These are phyloP conservation scores for Pythium brassicae DNA, from an alignment of 352 stramenopile species.

Conservation along the genomic window DNA sequence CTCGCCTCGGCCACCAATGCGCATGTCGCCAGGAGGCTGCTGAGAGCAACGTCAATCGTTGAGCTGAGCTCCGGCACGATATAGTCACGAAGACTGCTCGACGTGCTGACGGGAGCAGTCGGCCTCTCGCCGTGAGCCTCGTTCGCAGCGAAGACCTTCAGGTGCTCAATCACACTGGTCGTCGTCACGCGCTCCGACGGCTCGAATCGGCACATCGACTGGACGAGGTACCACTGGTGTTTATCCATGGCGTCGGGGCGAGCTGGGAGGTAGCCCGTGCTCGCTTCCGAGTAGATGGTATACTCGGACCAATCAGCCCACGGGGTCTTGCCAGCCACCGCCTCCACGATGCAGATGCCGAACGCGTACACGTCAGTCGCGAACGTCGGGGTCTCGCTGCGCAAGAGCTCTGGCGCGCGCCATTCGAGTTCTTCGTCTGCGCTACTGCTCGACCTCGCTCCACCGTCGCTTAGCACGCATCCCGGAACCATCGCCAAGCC, in stretches of 20 bases:
- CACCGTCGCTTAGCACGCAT: conserved; percentile 11
- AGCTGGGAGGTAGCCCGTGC: background rate
- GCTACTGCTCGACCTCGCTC: too few species aligned
- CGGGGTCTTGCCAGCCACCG: conserved; percentile 3
- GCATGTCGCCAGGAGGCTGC: background rate
- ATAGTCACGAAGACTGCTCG: background rate
- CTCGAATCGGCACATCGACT: conserved; percentile 9
- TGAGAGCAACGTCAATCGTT: background rate
- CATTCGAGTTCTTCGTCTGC: conserved; percentile 12
- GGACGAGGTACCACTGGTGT: conserved; percentile 6
- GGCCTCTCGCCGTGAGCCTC: background rate
- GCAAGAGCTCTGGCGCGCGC: conserved; percentile 26
- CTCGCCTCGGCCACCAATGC: background rate
- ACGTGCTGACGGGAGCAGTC: background rate
- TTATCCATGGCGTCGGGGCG: background rate
- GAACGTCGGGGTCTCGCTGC: conserved; percentile 8
- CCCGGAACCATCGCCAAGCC: conserved; percentile 24
- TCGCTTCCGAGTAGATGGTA: background rate
- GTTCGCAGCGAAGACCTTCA: conserved; percentile 4
- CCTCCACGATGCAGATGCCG: conserved; percentile 47
- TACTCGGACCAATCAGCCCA: conserved; percentile 5
- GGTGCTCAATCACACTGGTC: conserved; percentile 3
- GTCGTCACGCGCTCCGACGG: conserved; percentile 4
- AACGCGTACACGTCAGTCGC: conserved; percentile 45
- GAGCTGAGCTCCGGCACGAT: conserved; percentile 1